Evolutionary conservation across 2,329 filamentous ascomycete genomes (phyloP).

Genomic region (Pezicula radicicola): DNA sequence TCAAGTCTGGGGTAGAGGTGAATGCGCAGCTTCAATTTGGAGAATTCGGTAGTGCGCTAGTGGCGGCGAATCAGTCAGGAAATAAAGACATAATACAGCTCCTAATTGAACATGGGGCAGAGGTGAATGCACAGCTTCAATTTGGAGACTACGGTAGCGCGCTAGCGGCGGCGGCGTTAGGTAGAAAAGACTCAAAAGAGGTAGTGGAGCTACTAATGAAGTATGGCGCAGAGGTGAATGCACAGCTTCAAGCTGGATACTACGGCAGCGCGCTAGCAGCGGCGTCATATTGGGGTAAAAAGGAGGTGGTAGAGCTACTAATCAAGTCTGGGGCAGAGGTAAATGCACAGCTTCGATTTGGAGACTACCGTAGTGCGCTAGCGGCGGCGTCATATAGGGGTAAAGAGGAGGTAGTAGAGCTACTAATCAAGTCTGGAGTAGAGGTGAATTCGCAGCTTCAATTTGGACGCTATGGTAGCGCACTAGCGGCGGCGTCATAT

Average conservation of each 20-base stretch:
- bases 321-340: no score
- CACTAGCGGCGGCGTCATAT: no score
- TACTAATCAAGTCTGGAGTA: constrained; percentile 3
- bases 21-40: constrained; percentile 2
- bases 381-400: no score
- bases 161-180: no score
- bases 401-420: not conserved
- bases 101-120: no score
- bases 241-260: not conserved
- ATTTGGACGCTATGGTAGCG: constrained; percentile 3
- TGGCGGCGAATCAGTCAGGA: not conserved
- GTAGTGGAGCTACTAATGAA: constrained; percentile 1
- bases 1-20: constrained; percentile 2
- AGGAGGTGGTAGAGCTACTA: no score
- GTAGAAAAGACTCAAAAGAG: no score
- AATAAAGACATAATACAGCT: not conserved
- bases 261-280: not conserved
- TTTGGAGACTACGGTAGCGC: no score
- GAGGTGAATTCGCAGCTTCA: constrained; percentile 8
- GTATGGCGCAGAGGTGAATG: constrained; percentile 1
- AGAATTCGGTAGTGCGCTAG: constrained; percentile 1
- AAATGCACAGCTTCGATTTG: no score
- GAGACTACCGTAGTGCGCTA: no score
- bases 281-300: no score
- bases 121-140: no score